phyloP scores from a whole-genome alignment of 805 yeast species.

The Phaffomyces thermotolerans region DNA sequence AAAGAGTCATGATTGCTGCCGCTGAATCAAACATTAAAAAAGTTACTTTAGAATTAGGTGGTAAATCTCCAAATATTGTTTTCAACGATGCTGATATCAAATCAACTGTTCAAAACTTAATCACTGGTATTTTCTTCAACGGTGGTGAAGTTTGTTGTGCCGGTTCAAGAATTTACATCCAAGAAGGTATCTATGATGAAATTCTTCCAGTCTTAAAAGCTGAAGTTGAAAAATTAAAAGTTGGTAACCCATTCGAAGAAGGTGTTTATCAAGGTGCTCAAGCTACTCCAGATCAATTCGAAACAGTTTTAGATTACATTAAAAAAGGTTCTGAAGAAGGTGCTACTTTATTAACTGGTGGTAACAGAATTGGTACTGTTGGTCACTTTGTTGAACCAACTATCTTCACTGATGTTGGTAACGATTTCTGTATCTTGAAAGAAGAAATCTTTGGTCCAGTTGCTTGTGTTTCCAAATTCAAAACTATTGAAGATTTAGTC shows the following conservation, averaged over 20 bases:
- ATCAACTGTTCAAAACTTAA: conserved; percentile 39
- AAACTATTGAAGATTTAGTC: conserved; percentile 59
- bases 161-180: conserved; percentile 73
- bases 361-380: conserved; percentile 54
- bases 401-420: conserved; percentile 59
- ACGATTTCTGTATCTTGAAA: conserved; percentile 53
- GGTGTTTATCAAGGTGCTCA: conserved; percentile 71
- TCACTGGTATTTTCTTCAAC: conserved; percentile 67
- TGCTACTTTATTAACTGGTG: conserved; percentile 65
- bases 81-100: conserved; percentile 61
- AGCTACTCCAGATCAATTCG: conserved; percentile 61
- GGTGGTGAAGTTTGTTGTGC: conserved; percentile 83
- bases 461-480: conserved; percentile 61
- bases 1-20: conserved; percentile 59
- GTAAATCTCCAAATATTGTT: conserved; percentile 73
- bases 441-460: conserved; percentile 84
- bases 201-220: conserved; percentile 50
- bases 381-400: conserved; percentile 74
- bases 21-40: conserved; percentile 69
- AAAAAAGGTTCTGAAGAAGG: conserved; percentile 61
- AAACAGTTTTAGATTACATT: conserved; percentile 61
- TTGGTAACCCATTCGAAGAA: conserved; percentile 71
- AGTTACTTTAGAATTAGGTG: conserved; percentile 77
- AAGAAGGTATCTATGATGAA: conserved; percentile 62
- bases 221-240: conserved; percentile 53